Percentiles rank a stretch among this genome's conserved stretches.
Conservation (phyloP, 2,329 filamentous ascomycete genomes). For the Tolypocladium ovalisporum region DNA sequence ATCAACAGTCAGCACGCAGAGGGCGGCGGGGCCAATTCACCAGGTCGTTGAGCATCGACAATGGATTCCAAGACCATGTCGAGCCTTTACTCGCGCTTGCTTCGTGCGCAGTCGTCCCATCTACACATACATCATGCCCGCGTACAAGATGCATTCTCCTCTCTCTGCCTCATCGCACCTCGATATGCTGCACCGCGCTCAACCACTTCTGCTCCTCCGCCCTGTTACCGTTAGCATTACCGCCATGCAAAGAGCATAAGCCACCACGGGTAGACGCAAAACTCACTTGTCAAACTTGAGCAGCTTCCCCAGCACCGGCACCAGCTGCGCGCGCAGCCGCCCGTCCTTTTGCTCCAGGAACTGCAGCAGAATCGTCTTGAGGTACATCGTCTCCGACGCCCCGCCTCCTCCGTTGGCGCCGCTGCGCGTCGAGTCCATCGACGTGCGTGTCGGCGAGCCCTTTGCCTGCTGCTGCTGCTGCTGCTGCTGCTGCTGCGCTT, state of each 20-base stretch:
- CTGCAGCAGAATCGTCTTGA: constrained; percentile 73
- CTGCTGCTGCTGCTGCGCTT: too few species aligned
- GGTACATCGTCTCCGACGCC: constrained; percentile 47
- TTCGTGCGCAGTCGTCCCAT: neutral
- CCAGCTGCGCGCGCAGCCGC: constrained; percentile 62
- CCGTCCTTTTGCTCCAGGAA: constrained; percentile 75
- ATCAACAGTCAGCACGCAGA: too few species aligned
- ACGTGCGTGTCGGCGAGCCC: constrained; percentile 33
- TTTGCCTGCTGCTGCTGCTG: constrained; percentile 18
- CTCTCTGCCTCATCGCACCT: constrained; percentile 17
- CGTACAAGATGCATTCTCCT: neutral
- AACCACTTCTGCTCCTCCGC: constrained; percentile 79
- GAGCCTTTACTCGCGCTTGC: neutral
- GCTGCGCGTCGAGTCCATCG: constrained; percentile 25
- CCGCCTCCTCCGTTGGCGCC: constrained; percentile 13
- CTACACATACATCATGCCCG: neutral
- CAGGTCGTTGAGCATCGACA: too few species aligned
- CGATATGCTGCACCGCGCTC: constrained; percentile 53
- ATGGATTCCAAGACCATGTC: neutral
- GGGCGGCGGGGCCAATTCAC: too few species aligned
- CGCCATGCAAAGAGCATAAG: neutral
- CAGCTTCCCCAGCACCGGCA: constrained; percentile 67
- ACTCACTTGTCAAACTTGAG: constrained; percentile 67
- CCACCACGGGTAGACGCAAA: too few species aligned
- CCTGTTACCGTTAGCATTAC: constrained; percentile 19